These are phyloP conservation scores for Orbilia ellipsospora DNA, from an alignment of 2,329 filamentous ascomycete species.

Conservation along the genomic window DNA sequence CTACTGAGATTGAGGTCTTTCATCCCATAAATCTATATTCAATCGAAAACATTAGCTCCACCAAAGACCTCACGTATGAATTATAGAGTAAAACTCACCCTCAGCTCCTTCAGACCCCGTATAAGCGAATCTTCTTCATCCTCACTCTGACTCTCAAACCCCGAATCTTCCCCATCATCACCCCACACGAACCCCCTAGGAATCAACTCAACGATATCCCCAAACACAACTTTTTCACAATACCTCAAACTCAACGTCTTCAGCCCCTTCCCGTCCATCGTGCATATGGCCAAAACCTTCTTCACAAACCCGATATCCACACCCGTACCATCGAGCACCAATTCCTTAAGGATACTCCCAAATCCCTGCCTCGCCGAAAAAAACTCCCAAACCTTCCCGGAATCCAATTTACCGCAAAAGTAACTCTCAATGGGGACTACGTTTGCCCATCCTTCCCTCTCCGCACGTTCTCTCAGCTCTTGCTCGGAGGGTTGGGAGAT, in stretches of 20 bases:
- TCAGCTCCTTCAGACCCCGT: conserved; percentile 24
- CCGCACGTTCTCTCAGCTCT: conserved; percentile 17
- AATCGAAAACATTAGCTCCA: not conserved
- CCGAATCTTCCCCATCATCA: conserved; percentile 40
- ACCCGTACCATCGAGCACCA: conserved; percentile 42
- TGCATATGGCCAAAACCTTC: conserved; percentile 40
- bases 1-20: conserved; percentile 25
- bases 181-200: conserved; percentile 4
- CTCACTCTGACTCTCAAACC: conserved; percentile 49
- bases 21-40: conserved; percentile 41
- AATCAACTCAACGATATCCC: conserved; percentile 36
- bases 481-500: conserved; percentile 36
- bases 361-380: conserved; percentile 44
- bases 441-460: conserved; percentile 25
- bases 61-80: not conserved
- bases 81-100: conserved; percentile 14
- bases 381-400: conserved; percentile 37
- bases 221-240: conserved; percentile 25
- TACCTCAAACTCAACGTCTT: conserved; percentile 47
- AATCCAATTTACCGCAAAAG: conserved; percentile 38
- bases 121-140: conserved; percentile 41
- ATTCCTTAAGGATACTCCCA: conserved; percentile 38
- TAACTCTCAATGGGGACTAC: conserved; percentile 33
- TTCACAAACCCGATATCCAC: conserved; percentile 46
- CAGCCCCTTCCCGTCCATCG: conserved; percentile 37